A percentile compares a stretch with the other conserved stretches of the same genome.
Evolutionary conservation across 106 monocot species (phyloP).

Genomic region (Dactylorhiza incarnata): DNA sequence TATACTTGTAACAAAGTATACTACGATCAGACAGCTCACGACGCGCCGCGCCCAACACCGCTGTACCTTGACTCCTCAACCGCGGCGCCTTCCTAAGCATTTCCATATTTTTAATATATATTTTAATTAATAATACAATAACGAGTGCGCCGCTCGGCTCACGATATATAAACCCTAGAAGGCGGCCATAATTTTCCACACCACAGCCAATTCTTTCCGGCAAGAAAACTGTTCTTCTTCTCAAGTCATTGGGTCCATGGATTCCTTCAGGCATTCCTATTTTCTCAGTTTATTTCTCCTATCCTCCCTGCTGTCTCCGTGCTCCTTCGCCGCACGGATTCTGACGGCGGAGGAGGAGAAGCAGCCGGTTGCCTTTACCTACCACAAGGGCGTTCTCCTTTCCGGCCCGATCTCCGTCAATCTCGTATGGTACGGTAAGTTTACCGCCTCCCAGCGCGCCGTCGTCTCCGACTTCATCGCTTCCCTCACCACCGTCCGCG

Average conservation of each 20-base stretch:
- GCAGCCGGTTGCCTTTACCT: conserved; percentile 26
- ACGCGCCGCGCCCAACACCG: no score
- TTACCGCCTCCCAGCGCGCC: conserved; percentile 46
- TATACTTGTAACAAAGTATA: no score
- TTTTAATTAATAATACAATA: not conserved
- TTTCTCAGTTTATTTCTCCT: not conserved
- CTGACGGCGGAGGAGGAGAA: conserved; percentile 39
- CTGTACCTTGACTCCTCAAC: no score
- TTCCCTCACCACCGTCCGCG: conserved; percentile 24
- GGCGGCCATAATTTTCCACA: not conserved
- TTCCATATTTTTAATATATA: no score
- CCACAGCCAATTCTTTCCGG: not conserved
- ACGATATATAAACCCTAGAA: not conserved
- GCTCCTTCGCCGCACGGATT: conserved; percentile 12
- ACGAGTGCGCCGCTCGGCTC: no score
- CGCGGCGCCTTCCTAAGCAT: not conserved
- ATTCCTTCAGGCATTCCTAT: not conserved
- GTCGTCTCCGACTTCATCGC: conserved; percentile 50
- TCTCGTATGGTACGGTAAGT: conserved; percentile 64
- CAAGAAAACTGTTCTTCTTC: not conserved
- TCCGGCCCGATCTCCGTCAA: conserved; percentile 45
- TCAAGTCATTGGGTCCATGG: not conserved
- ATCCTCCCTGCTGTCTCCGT: conserved; percentile 4
- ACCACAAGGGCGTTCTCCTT: conserved; percentile 64
- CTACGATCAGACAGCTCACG: no score